These are phyloP conservation scores for Albophoma yamanashiensis DNA, from an alignment of 2,329 filamentous ascomycete species.

Conservation along the genomic window DNA sequence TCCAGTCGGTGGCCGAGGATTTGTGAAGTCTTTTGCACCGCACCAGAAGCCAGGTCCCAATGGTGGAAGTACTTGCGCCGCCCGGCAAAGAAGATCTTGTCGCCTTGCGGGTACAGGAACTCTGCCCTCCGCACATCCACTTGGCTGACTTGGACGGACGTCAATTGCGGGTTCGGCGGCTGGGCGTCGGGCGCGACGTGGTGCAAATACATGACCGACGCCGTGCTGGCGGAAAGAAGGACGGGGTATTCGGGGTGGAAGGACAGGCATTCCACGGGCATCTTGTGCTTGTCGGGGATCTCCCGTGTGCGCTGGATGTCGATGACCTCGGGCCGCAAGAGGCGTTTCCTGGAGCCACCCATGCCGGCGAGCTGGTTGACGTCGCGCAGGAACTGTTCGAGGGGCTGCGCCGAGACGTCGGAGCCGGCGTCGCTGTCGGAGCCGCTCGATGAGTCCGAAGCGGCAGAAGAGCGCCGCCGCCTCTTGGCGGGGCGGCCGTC, in stretches of 20 bases:
- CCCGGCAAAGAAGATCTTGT: conserved; percentile 79
- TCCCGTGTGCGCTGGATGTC: conserved; percentile 86
- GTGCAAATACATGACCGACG: conserved; percentile 78
- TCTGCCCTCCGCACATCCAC: conserved; percentile 78
- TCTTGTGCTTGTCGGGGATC: conserved; percentile 67
- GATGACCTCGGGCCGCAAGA: conserved; percentile 75
- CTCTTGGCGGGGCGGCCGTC: conserved; percentile 40
- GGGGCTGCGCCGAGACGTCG: conserved; percentile 58
- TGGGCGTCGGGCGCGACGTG: conserved; percentile 70
- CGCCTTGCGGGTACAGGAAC: conserved; percentile 63
- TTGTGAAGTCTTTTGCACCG: conserved; percentile 71
- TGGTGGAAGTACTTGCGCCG: conserved; percentile 86
- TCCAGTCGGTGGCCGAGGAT: conserved; percentile 68
- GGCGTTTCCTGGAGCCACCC: conserved; percentile 48
- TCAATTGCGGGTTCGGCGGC: conserved; percentile 79
- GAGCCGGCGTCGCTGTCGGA: conserved; percentile 49
- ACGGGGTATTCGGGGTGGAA: conserved; percentile 88
- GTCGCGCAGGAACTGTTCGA: conserved; percentile 71
- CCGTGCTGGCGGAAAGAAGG: conserved; percentile 78
- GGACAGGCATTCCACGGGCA: conserved; percentile 69
- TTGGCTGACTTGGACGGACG: conserved; percentile 74
- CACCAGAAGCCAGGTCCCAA: conserved; percentile 78
- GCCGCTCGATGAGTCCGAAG: conserved; percentile 37
- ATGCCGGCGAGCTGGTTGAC: conserved; percentile 53
- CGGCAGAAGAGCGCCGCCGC: conserved; percentile 39